Conservation (phyloP, 345 rosid species). For the Sisymbrium irio region DNA sequence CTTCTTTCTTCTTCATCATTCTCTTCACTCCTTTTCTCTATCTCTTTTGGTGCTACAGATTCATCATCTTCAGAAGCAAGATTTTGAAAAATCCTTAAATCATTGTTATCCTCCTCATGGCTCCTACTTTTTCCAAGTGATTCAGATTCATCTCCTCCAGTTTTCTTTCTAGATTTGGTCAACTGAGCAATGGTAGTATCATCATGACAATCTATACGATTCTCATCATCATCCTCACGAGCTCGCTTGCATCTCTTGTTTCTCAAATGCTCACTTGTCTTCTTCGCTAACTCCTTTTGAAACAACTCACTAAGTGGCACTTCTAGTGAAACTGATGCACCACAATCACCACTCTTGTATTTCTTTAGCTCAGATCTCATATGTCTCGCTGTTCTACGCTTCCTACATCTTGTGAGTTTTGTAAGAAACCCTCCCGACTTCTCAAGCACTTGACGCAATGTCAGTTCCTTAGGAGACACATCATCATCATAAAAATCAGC, state of each 20-base stretch:
- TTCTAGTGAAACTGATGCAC: conserved; percentile 5
- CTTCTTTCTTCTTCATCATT: not conserved
- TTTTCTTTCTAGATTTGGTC: not conserved
- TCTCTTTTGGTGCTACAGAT: not conserved
- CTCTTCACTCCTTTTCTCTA: not conserved
- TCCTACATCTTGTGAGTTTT: not conserved
- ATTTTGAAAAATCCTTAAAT: not conserved
- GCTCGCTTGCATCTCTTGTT: not conserved
- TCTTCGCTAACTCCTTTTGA: not conserved
- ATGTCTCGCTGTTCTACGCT: not conserved
- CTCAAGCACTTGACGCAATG: not conserved
- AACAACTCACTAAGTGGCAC: not conserved
- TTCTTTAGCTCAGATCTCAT: not conserved
- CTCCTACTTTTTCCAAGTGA: not conserved
- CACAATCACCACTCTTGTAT: conserved; percentile 14
- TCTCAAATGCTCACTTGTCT: not conserved
- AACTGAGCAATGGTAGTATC: not conserved
- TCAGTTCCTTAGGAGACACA: not conserved
- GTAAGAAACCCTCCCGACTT: not conserved
- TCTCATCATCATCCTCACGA: conserved; percentile 10
- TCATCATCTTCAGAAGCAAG: not conserved
- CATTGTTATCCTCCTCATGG: not conserved
- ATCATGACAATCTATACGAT: not conserved
- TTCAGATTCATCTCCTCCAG: not conserved
- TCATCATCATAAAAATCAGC: not conserved